Base-by-base conservation (phyloP, 257 asterid species). In the Solanum okadae region DNA sequence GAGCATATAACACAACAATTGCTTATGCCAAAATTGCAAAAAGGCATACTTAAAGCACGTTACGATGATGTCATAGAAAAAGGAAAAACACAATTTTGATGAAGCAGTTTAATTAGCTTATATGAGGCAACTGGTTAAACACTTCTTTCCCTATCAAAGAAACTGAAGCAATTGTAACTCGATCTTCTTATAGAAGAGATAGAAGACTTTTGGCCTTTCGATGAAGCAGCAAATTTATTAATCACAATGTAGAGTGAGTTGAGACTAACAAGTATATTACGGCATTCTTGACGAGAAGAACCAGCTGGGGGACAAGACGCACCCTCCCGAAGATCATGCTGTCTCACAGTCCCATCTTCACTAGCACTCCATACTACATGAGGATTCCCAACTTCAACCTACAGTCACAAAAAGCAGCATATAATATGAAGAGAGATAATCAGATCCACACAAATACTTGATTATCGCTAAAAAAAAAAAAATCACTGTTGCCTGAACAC, bases 351-450 rank as follows among this genome's bases (percentile, higher is more conserved):
- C 88, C 99, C 99, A 93, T 97, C 99, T 95, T 97, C 99, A 93
- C 99, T 97, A 49, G 99, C 99, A 95, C 99, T 97, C 99, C 99
- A 97, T 73, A 96, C 99, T 88, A 97, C 88, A 94, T 96, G 95
- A 46, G 99, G 99, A 89, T 96, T 97, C 90, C 99, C 99, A 46
- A 90, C 90, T 92, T 97, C 99, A 87, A 97, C 99, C 99, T 97
- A 89, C 63, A 90, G 87, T 52, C 87, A 31, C 75, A 86, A 84
- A 42, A 22, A 73, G 25, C 67, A 59, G 85, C 84, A 88, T 84
- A 31, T 65, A 65, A 40, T 18, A 83, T 65, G 2, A 25, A 7
- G 14, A 10, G 49, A 35, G 37, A 42, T n/a, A 67, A 86, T 27
- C 11, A 22, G 2, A 87, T 33, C 75, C 61, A 65, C 40, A 38